Conservation (phyloP, 2,329 filamentous ascomycete genomes). For the Aureobasidium sp. region DNA sequence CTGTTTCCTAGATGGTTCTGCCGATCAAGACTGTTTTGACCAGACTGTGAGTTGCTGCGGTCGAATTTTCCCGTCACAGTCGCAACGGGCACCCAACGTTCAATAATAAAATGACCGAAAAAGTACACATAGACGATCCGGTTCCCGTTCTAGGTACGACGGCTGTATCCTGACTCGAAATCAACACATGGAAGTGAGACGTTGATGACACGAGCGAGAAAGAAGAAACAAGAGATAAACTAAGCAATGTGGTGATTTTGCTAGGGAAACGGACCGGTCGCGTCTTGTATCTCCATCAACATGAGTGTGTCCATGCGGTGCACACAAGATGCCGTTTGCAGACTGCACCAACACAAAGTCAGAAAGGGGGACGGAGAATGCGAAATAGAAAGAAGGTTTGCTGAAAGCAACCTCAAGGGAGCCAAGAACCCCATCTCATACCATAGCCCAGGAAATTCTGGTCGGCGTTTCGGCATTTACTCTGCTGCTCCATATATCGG, state of each 20-base stretch:
- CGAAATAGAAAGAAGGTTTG: not conserved
- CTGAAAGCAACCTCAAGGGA: not conserved
- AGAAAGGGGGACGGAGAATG: not conserved
- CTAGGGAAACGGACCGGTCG: not conserved
- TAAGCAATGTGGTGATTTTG: not conserved
- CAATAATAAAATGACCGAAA: constrained; percentile 2
- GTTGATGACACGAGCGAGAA: not conserved
- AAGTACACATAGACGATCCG: not conserved
- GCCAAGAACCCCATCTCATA: not conserved
- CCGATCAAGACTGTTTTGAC: constrained; percentile 10
- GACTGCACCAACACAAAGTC: not conserved
- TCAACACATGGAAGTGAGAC: not conserved
- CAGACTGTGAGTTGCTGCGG: not conserved
- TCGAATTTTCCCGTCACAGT: not conserved
- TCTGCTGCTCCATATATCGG: not conserved
- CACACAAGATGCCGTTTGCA: not conserved
- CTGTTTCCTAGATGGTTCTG: constrained; percentile 9
- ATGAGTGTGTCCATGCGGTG: not conserved
- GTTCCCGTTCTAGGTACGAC: not conserved
- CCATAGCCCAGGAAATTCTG: not conserved
- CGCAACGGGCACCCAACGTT: constrained; percentile 6
- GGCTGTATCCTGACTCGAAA: not conserved
- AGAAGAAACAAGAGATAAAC: not conserved
- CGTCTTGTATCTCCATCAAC: not conserved
- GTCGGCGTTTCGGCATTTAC: not conserved